phyloP scores from a whole-genome alignment of 768 basidiomycete species.

The Kwoniella bestiolae region DNA sequence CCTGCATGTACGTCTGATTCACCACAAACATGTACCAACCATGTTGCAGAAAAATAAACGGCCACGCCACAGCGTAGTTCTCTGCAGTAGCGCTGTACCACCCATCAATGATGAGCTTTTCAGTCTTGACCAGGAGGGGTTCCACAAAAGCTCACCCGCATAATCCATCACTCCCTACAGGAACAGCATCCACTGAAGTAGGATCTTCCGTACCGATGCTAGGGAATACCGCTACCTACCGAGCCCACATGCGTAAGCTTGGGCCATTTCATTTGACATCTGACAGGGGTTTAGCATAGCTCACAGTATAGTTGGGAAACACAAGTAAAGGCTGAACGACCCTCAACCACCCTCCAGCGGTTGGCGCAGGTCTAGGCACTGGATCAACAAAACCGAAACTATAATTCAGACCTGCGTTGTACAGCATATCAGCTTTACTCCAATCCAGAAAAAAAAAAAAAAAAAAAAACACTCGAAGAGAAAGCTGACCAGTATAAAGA shows the following conservation, averaged over 20 bases:
- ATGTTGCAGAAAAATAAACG: conserved; percentile 43
- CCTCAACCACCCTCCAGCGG: conserved; percentile 46
- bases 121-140: background rate
- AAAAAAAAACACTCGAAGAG: background rate
- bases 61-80: conserved; percentile 37
- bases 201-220: conserved; percentile 34
- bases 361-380: conserved; percentile 42
- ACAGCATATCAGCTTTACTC: background rate
- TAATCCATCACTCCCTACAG: conserved; percentile 39
- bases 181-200: conserved; percentile 18
- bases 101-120: conserved; percentile 10
- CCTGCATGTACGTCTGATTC: conserved; percentile 53
- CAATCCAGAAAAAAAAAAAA: too few species aligned
- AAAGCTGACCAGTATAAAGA: conserved; percentile 46
- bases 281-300: conserved; percentile 8
- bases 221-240: conserved; percentile 51
- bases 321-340: conserved; percentile 51
- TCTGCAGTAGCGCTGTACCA: conserved; percentile 37
- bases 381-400: conserved; percentile 55
- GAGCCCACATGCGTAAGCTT: background rate
- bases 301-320: conserved; percentile 49
- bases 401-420: conserved; percentile 43
- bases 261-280: background rate
- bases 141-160: conserved; percentile 38
- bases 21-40: conserved; percentile 56